Conservation (phyloP, 345 rosid genomes). For the Populus deltoides region DNA sequence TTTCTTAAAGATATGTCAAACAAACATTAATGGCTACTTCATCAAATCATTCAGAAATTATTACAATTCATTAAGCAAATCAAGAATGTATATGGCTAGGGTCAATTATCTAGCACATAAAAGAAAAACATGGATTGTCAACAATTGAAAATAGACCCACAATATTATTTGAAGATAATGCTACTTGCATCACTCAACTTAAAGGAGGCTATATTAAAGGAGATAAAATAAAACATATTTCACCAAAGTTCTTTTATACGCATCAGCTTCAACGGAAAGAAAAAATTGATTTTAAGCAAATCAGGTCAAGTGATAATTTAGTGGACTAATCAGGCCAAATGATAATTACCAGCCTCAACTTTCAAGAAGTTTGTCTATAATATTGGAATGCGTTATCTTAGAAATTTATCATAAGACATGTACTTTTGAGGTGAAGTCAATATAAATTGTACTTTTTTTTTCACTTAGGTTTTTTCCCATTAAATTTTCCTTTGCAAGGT, state of each 20-base stretch:
- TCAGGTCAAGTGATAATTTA: too few species aligned
- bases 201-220: background rate
- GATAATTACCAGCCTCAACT: too few species aligned
- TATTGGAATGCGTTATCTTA: too few species aligned
- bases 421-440: too few species aligned
- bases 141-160: background rate
- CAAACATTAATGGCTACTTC: background rate
- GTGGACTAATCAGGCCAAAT: rapidly evolving
- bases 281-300: too few species aligned
- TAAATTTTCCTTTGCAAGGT: rapidly evolving
- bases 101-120: background rate
- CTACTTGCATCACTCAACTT: background rate
- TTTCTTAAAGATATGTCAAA: background rate
- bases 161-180: background rate
- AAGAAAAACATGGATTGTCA: background rate
- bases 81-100: background rate
- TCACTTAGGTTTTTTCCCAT: too few species aligned
- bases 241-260: too few species aligned
- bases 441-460: too few species aligned
- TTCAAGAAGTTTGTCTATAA: too few species aligned
- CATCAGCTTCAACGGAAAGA: rapidly evolving
- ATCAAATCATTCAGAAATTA: background rate
- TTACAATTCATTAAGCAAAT: background rate
- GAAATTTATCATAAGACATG: too few species aligned
- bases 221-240: too few species aligned